phyloP scores from a whole-genome alignment of 306 rosid species.

The Dalbergia oliveri region DNA sequence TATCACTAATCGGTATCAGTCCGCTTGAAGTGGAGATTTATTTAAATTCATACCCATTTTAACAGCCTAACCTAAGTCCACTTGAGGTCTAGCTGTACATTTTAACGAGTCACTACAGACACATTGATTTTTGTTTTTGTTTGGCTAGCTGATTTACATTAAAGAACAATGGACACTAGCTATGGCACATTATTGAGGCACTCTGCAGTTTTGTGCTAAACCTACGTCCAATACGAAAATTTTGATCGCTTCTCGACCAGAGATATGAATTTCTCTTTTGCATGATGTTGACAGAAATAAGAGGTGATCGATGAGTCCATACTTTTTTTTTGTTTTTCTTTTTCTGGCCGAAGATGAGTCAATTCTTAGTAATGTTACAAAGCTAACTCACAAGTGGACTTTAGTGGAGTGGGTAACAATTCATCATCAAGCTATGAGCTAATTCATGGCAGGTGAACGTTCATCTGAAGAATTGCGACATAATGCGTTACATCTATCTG shows the following conservation, averaged over 20 bases:
- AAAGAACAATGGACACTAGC: background rate
- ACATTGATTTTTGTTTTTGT: background rate
- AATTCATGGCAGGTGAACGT: too few species aligned
- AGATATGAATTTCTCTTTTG: background rate
- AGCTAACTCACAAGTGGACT: background rate
- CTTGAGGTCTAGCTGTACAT: background rate
- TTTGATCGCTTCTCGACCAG: too few species aligned
- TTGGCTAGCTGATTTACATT: background rate
- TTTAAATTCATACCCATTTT: background rate
- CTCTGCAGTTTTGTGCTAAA: background rate
- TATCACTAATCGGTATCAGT: too few species aligned
- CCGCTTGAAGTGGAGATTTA: too few species aligned
- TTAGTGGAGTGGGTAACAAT: background rate
- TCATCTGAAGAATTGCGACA: too few species aligned
- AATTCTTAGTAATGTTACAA: background rate
- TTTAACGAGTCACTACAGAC: background rate
- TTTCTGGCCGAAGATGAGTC: background rate
- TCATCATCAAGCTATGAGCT: background rate
- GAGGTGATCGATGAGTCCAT: background rate
- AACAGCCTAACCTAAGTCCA: background rate
- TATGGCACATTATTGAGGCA: background rate
- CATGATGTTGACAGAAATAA: background rate
- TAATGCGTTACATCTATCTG: too few species aligned
- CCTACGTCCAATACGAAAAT: too few species aligned
- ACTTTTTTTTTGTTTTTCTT: too few species aligned